Conservation (phyloP, 2,329 filamentous ascomycete species). For the Xylaria arbuscula region DNA sequence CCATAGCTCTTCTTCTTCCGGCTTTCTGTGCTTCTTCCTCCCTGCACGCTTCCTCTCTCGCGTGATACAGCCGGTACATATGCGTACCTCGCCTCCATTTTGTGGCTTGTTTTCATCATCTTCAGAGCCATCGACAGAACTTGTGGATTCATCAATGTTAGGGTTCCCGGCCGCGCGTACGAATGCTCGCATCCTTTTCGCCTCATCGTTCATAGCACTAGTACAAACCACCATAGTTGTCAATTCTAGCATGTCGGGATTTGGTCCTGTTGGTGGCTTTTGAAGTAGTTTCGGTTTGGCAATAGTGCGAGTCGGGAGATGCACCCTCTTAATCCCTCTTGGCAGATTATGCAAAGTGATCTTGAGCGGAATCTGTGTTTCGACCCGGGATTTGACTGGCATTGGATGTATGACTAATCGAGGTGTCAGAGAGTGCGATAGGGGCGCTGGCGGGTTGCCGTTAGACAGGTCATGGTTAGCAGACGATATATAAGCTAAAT, state of each 20-base stretch:
- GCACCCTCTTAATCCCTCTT: constrained; percentile 79
- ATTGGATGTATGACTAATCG: constrained; percentile 72
- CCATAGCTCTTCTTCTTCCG: constrained; percentile 91
- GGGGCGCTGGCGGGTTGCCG: constrained; percentile 33
- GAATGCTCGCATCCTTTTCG: constrained; percentile 75
- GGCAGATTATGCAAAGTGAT: constrained; percentile 82
- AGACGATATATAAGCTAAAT: constrained; percentile 37
- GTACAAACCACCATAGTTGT: constrained; percentile 88
- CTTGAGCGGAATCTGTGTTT: constrained; percentile 93
- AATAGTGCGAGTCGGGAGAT: constrained; percentile 89
- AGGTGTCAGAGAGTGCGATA: constrained; percentile 44
- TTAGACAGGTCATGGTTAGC: constrained; percentile 36
- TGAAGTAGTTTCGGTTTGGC: constrained; percentile 92
- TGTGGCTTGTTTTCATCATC: constrained; percentile 78
- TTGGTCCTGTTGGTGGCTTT: constrained; percentile 73
- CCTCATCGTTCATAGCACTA: constrained; percentile 84
- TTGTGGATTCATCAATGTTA: constrained; percentile 45
- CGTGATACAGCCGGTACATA: constrained; percentile 90
- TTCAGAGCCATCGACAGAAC: constrained; percentile 57
- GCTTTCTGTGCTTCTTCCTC: constrained; percentile 92
- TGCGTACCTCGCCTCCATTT: constrained; percentile 93
- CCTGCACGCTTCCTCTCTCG: constrained; percentile 91
- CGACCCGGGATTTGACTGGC: constrained; percentile 87
- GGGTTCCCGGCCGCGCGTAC: constrained; percentile 62
- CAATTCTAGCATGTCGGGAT: constrained; percentile 81